Base-by-base conservation (phyloP, 257 asterid species). In the Lithospermum erythrorhizon region DNA sequence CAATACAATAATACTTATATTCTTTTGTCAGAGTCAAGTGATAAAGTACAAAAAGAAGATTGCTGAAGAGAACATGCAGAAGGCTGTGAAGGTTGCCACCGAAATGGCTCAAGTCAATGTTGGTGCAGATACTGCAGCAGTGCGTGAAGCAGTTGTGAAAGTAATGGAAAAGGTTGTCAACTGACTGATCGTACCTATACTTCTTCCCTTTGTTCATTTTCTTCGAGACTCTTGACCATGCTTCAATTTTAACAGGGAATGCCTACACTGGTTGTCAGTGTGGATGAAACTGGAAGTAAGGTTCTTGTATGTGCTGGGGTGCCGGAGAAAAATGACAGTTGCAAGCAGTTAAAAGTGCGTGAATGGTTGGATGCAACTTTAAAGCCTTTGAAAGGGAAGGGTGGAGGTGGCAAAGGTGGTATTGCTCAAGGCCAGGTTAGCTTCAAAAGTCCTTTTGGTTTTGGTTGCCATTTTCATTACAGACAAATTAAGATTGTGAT, bases 341-440 rank as follows among this genome's bases (percentile, higher is more conserved):
- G 74, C 77, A 76, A 74, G 72, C 79, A 72, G 64, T 74, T 93
- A 70, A 83, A 81, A 53, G 89, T 76, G 25, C 77, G 78, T 18
- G 97, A 87, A 21, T 93, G 99, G 99, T 65, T 93, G 79, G 82
- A 74, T 63, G 77, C 78, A 41, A 91, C 85, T 53, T 67, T 89
- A 81, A 87, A 78, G 29, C 78, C 83, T 62, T 80, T 93, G 62
- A 79, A 68, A 13, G 99, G 99, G 22, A 89, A 87, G 66, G 97
- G 99, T n/a, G 99, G 98, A 30, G 98, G 95, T n/a, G 95, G 99
- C 67, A 89, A 84, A 79, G 94, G 95, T 9, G 86, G 89, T 62
- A 86, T 93, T 61, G 95, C 94, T 22, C 96, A 89, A 73, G 97
- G 97, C 73, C 99, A 93, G 96, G 97, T 89, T 32, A 69, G 82